These are phyloP conservation scores for Aspergillus arachidicola DNA, from an alignment of 2,329 filamentous ascomycete species.

Conservation along the genomic window DNA sequence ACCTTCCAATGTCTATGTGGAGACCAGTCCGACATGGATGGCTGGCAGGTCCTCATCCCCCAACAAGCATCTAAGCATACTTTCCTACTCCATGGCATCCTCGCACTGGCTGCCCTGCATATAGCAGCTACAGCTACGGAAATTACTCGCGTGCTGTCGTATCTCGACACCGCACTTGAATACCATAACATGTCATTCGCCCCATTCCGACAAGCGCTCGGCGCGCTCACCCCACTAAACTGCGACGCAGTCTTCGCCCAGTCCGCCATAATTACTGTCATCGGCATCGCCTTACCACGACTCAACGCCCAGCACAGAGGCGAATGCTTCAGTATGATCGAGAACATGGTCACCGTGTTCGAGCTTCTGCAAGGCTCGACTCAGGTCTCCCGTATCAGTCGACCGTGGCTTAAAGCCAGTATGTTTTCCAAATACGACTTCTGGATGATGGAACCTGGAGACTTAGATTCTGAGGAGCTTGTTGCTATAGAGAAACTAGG, in stretches of 20 bases:
- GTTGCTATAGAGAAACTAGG: slow-evolving; percentile 22
- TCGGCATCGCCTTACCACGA: not conserved
- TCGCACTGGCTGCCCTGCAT: not conserved
- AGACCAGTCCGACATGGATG: not conserved
- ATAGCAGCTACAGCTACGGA: not conserved
- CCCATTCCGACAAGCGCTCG: not conserved
- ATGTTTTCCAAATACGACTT: slow-evolving; percentile 52
- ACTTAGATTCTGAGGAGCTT: slow-evolving; percentile 23
- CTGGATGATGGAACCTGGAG: slow-evolving; percentile 46
- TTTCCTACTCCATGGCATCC: not conserved
- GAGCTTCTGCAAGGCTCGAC: slow-evolving; percentile 32
- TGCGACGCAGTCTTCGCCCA: not conserved
- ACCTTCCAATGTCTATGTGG: not conserved
- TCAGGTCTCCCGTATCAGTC: slow-evolving; percentile 27
- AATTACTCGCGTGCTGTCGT: not conserved
- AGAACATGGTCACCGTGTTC: slow-evolving; percentile 30
- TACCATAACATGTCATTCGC: not conserved
- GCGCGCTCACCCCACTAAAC: not conserved
- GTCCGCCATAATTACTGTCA: not conserved
- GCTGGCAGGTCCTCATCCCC: not conserved
- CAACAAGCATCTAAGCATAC: not conserved
- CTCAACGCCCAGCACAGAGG: not conserved
- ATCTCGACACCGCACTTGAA: not conserved
- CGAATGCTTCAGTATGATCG: slow-evolving; percentile 18
- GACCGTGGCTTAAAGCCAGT: slow-evolving; percentile 50